Base-by-base conservation (phyloP, 2,329 filamentous ascomycete genomes). In the Metarhizium brunneum region DNA sequence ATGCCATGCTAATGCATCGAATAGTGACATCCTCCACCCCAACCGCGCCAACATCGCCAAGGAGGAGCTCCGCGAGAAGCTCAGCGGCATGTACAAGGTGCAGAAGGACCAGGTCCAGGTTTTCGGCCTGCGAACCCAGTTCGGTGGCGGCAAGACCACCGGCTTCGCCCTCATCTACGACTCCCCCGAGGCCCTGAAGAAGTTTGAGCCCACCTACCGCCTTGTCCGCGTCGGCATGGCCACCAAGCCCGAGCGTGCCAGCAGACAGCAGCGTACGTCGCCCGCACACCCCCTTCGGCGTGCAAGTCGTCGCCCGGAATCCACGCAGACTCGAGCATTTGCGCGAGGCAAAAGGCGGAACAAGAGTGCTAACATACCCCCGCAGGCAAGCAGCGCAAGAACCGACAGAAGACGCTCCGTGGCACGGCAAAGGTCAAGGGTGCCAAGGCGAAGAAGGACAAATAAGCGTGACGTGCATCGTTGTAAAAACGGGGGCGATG, bases 321-420 rank as follows among this genome's bases (percentile, higher is more conserved):
- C 32, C 32, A 35, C n/a, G 1, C 42, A 45, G 16, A 18, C 35
- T 20, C 14, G 25, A 20, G 6, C 25, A 30, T 20, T 11, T 14
- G 42, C 4, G 6, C 14, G 4, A 25, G n/a, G 7, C 10, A 18
- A 42, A 45, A 20, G 20, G 38, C 8, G 14, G 2, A 4, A 45
- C 10, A 20, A 45, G 25, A 11, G n/a, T 20, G 10, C 30, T 50
- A 43, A 10, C 20, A 30, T 35, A 40, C 50, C 25, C 57, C 58
- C 67, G 82, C 79, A 97, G 92, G 92, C 87, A 99, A 99, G 85
- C 94, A 97, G 83, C 89, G 94, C 83, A 99, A 99, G 90, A 99
- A 99, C 90, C 86, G 92, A 78, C 86, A 89, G 80, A 97, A 99
- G 91, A 94, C 92, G 75, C 88, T 96, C 77, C 89, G 94, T 69